Base-by-base conservation (phyloP, 768 basidiomycete species). In the Fibroporia radiculosa region DNA sequence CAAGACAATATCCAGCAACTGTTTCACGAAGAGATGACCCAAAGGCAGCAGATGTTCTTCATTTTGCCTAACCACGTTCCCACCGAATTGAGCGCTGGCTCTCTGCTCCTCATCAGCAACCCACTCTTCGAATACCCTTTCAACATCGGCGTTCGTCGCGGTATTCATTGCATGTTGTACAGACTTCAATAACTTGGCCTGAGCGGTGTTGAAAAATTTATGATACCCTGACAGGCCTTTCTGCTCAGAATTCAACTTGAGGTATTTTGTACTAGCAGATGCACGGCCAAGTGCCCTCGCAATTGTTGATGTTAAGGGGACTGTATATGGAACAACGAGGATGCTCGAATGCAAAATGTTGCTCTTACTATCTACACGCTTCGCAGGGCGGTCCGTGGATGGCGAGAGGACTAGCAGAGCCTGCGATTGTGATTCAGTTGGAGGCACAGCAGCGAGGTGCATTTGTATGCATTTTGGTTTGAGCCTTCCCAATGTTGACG, bases 211-310 rank as follows among this genome's bases (percentile, higher is more conserved):
- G 35, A 36, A 6, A 18, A 10, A 27, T 18, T 7, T 3, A 7
- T 24, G 18, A 4, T 16, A 16, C 18, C 18, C 20, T 6, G 7
- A 14, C 26, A 4, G 13, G 29, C 5, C 8, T 19, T 31, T 40
- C 23, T 4, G 55, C 32, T n/a, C 5, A 18, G 28, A 29, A 12
- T 26, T 16, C 13, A 34, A 42, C n/a, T 41, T 50, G 6, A 79
- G 42, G 82, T 82, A 85, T 36, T 61, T 64, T 8, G 56, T 57
- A 6, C 71, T 69, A 4, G 66, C 62, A 2, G 58, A 48, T 0
- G 69, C 72, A 40, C 71, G 73, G 2, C 83, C 80, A 52, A 87
- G 68, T 0, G 80, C 82, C 40, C 68, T 68, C 3, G 78, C 77
- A 40, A 89, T 75, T 10, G 70, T 85, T 1, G 86, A 86, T 7